phyloP scores from a whole-genome alignment of 768 basidiomycete genomes.

The Agaricus sinodeliciosus region DNA sequence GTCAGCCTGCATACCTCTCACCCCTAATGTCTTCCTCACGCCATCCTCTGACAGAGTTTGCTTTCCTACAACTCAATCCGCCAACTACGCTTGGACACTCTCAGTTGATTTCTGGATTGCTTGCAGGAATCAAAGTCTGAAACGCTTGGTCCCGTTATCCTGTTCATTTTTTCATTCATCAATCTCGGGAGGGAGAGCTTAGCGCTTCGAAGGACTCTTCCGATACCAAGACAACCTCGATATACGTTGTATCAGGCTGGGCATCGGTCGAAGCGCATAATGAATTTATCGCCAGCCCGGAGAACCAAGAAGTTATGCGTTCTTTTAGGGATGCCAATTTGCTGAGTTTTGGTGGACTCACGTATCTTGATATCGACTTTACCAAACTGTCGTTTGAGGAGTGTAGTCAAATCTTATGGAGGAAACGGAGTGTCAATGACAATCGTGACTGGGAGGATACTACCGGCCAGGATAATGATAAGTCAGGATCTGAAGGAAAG shows the following conservation, averaged over 20 bases:
- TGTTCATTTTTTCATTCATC: slow-evolving; percentile 26
- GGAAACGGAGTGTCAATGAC: neutral
- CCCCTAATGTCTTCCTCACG: no score
- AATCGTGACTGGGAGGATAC: neutral
- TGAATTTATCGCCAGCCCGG: slow-evolving; percentile 33
- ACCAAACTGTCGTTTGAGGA: slow-evolving; percentile 15
- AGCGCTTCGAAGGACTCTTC: neutral
- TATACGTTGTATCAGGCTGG: slow-evolving; percentile 43
- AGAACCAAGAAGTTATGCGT: slow-evolving; percentile 30
- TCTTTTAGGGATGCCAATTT: slow-evolving; percentile 19
- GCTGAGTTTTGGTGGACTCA: slow-evolving; percentile 26
- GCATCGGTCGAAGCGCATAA: slow-evolving; percentile 30
- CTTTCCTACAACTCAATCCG: no score
- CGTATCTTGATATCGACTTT: slow-evolving; percentile 35
- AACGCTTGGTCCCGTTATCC: slow-evolving; percentile 30
- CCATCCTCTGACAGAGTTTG: no score
- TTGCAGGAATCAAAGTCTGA: no score
- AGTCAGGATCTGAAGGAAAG: neutral
- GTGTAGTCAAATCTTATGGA: slow-evolving; percentile 2
- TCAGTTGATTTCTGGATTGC: no score
- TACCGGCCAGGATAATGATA: neutral
- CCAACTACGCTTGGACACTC: no score
- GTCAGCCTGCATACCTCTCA: no score
- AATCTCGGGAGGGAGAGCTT: slow-evolving; percentile 19
- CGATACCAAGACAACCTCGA: neutral